Conservation (phyloP, 176 grass and related monocot genomes). For the Pontederia paniculata region DNA sequence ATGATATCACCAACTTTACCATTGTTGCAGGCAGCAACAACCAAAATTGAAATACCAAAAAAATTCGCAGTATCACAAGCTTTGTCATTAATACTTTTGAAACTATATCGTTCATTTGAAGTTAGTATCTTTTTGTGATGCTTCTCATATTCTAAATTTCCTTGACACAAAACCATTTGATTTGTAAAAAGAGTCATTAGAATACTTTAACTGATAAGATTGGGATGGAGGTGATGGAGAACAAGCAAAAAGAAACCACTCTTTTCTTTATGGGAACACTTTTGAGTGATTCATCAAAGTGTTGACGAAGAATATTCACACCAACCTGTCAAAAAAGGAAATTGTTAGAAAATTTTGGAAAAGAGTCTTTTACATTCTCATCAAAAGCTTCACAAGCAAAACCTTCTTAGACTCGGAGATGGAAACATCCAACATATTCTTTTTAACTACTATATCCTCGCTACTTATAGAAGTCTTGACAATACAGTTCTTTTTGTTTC, state of each 20-base stretch:
- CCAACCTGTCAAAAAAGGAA: conserved; percentile 46
- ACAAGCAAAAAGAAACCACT: conserved; percentile 39
- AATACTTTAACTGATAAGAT: conserved; percentile 29
- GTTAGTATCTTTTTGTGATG: conserved; percentile 21
- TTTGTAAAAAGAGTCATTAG: conserved; percentile 28
- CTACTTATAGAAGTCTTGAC: conserved; percentile 35
- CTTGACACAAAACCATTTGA: conserved; percentile 21
- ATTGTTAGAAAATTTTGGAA: background rate
- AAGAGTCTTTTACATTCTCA: no score
- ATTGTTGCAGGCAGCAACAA: conserved; percentile 71
- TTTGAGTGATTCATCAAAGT: no score
- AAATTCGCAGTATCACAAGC: conserved; percentile 52
- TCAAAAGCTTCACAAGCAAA: conserved; percentile 5
- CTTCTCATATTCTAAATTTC: conserved; percentile 31
- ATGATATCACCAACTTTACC: conserved; percentile 25
- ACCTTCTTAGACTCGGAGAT: conserved; percentile 94
- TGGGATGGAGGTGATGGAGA: conserved; percentile 50
- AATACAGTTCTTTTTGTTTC: conserved; percentile 27
- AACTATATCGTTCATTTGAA: conserved; percentile 8
- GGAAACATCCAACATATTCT: conserved; percentile 27
- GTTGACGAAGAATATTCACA: conserved; percentile 7
- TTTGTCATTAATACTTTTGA: conserved; percentile 19
- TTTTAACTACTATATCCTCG: conserved; percentile 22
- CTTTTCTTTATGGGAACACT: no score
- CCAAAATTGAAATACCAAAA: conserved; percentile 96